These are phyloP conservation scores for Trypanosoma brucei DNA, from an alignment of 208 protist species.

Conservation along the genomic window DNA sequence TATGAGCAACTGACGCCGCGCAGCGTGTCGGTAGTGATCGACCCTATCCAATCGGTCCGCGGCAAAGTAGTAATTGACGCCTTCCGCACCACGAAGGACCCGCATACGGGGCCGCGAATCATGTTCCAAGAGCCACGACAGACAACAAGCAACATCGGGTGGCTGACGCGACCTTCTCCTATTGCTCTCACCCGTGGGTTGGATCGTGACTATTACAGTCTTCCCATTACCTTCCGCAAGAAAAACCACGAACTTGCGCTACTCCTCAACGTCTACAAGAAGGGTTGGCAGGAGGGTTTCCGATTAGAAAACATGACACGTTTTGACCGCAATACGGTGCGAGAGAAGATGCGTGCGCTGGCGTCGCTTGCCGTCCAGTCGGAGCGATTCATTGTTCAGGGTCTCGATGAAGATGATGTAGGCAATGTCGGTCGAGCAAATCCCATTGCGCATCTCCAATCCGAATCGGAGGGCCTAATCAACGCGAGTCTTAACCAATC, in stretches of 20 bases:
- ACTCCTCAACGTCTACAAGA: conserved; percentile 99
- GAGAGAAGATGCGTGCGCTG: conserved; percentile 69
- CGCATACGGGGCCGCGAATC: conserved; percentile 36
- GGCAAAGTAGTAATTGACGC: conserved; percentile 99
- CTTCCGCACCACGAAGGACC: conserved; percentile 95
- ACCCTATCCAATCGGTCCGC: conserved; percentile 99
- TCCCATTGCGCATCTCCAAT: conserved; percentile 72
- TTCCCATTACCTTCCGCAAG: conserved; percentile 99
- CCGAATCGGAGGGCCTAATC: conserved; percentile 71
- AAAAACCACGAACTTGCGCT: conserved; percentile 99
- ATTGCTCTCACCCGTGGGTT: conserved; percentile 97
- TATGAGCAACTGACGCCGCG: conserved; percentile 98
- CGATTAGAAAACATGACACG: conserved; percentile 69
- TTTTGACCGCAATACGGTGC: conserved; percentile 56
- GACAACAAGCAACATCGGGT: conserved; percentile 99
- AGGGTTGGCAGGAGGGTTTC: conserved; percentile 97
- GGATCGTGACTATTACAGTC: conserved; percentile 99
- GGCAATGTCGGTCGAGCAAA: conserved; percentile 82
- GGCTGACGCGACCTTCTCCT: conserved; percentile 97
- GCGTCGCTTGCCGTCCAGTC: conserved; percentile 67
- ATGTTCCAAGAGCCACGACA: conserved; percentile 94
- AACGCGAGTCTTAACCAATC: conserved; percentile 78
- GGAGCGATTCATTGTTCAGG: conserved; percentile 79
- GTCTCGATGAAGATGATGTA: conserved; percentile 83
- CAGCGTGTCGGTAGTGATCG: conserved; percentile 99